A percentile compares a stretch with the other conserved stretches of the same genome.
Evolutionary conservation across 225 moss, liverwort and hornwort species (phyloP).

Genomic region (Pleurozium schreberi): DNA sequence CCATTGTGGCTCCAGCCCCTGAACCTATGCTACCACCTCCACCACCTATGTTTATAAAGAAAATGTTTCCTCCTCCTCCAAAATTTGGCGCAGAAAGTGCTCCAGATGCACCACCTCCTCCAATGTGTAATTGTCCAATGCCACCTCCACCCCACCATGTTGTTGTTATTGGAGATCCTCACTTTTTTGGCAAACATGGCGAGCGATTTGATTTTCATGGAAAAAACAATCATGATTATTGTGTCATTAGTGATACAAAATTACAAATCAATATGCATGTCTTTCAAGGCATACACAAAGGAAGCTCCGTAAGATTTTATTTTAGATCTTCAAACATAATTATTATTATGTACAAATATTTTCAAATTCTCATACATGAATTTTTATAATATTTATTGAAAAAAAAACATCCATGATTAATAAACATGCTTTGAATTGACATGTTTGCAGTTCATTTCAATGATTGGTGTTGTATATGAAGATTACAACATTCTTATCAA

Average conservation of each 20-base stretch:
- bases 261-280: constrained; percentile 21
- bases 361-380: background rate
- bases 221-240: constrained; percentile 10
- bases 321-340: background rate
- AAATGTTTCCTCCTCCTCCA: background rate
- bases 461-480: constrained; percentile 14
- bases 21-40: background rate
- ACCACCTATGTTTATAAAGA: background rate
- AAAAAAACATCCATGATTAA: too few relatives aligned
- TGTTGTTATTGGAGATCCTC: constrained; percentile 7
- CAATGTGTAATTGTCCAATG: background rate
- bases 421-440: background rate
- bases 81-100: background rate
- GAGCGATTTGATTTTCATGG: constrained; percentile 25
- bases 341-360: background rate
- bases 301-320: background rate
- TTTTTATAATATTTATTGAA: too few relatives aligned
- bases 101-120: background rate
- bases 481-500: constrained; percentile 16
- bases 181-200: constrained; percentile 22
- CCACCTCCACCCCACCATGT: background rate
- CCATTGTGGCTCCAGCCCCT: background rate
- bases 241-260: constrained; percentile 6
- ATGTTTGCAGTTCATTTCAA: constrained; percentile 15
- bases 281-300: constrained; percentile 9